Conservation (phyloP, 225 moss, liverwort and hornwort species). For the Physcomitrium patens region DNA sequence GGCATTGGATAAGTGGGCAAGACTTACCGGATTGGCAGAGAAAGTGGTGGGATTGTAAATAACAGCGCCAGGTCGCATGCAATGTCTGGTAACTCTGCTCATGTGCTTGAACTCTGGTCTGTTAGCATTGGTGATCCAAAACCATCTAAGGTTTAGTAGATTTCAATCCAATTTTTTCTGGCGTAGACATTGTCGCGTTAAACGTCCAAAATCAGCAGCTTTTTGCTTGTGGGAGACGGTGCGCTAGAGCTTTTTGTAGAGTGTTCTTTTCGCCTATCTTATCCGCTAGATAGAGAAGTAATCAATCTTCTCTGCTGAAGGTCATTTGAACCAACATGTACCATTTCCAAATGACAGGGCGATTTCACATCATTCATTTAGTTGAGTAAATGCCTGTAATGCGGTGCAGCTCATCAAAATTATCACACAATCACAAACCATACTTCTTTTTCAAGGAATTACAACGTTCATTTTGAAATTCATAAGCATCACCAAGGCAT, state of each 20-base stretch:
- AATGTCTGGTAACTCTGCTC: constrained; percentile 16
- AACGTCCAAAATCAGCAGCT: constrained; percentile 14
- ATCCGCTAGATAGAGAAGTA: constrained; percentile 6
- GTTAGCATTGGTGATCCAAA: constrained; percentile 2
- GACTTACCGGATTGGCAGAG: constrained; percentile 80
- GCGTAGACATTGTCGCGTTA: neutral
- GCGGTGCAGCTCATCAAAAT: no score
- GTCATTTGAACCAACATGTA: constrained; percentile 18
- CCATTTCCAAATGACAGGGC: neutral
- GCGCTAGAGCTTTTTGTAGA: constrained; percentile 34
- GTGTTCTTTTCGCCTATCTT: constrained; percentile 20
- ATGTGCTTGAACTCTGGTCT: constrained; percentile 22
- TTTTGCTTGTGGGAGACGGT: constrained; percentile 29
- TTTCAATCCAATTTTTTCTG: constrained; percentile 19
- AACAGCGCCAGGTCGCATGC: neutral
- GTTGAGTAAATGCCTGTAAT: no score
- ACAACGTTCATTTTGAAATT: no score
- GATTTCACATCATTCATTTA: no score
- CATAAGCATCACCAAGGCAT: no score
- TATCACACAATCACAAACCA: no score
- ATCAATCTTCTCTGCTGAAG: constrained; percentile 8
- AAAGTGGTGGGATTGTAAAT: constrained; percentile 78
- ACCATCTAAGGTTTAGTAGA: constrained; percentile 5
- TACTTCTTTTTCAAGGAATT: no score
- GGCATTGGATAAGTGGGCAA: constrained; percentile 92